A percentile compares a stretch with the other conserved stretches of the same genome.
Evolutionary conservation across 257 asterid genomes (phyloP).

Genomic region (Paraleonurus japonicus): DNA sequence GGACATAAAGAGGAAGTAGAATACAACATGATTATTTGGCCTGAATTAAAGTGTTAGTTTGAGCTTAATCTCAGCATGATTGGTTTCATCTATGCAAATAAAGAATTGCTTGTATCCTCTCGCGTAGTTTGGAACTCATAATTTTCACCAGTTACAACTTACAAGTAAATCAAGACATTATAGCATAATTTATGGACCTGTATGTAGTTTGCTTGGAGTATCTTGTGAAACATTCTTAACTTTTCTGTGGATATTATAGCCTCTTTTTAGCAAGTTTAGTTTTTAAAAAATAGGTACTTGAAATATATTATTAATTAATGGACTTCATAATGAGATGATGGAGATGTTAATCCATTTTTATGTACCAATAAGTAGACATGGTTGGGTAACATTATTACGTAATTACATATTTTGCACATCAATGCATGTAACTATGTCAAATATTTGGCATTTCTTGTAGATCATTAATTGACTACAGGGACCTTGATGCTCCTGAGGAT

Average conservation of each 20-base stretch:
- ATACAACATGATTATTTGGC: neutral
- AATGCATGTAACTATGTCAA: conserved; percentile 20
- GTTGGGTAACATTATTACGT: neutral
- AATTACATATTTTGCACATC: neutral
- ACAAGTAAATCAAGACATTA: conserved; percentile 1
- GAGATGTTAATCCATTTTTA: neutral
- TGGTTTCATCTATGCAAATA: conserved; percentile 14
- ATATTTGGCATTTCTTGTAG: conserved; percentile 35
- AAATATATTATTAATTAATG: conserved; percentile 3
- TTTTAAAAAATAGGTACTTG: neutral
- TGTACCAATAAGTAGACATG: conserved; percentile 11
- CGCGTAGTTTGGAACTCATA: neutral
- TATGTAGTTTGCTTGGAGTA: conserved; percentile 1
- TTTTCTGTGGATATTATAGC: neutral
- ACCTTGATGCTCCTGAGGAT: conserved; percentile 55
- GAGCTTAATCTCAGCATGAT: neutral
- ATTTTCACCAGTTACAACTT: neutral
- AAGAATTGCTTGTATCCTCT: conserved; percentile 11
- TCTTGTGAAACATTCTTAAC: neutral
- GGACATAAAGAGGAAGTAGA: neutral
- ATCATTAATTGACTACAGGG: conserved; percentile 45
- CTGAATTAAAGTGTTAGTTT: neutral
- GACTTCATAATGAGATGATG: neutral
- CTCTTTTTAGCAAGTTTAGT: neutral
- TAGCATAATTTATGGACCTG: neutral